Evolutionary conservation across 1,284 basidiomycete species (phyloP).

Genomic region (Neotropicomus parvogracilis): DNA sequence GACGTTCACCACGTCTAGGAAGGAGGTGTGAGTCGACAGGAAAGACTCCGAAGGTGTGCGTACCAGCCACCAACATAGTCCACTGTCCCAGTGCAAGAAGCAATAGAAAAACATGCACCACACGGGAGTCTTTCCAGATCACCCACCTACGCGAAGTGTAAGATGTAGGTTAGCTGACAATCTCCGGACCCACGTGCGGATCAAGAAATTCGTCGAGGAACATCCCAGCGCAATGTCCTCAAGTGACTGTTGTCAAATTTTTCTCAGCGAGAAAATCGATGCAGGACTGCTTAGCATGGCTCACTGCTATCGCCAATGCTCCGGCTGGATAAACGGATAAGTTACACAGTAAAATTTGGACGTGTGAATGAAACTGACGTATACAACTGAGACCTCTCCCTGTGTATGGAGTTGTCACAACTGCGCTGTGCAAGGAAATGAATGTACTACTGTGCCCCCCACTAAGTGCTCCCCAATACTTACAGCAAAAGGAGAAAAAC

Average conservation of each 20-base stretch:
- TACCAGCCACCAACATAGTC: conserved; percentile 13
- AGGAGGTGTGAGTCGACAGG: background rate
- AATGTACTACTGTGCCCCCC: background rate
- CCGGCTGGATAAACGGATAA: conserved; percentile 8
- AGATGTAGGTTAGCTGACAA: background rate
- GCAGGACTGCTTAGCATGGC: background rate
- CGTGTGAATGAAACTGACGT: conserved; percentile 12
- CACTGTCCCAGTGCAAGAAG: conserved; percentile 21
- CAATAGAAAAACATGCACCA: conserved; percentile 12
- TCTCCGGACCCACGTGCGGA: conserved; percentile 22
- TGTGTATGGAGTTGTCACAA: background rate
- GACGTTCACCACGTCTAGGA: conserved; percentile 1
- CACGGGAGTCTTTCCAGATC: conserved; percentile 20
- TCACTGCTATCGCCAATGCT: conserved; percentile 2
- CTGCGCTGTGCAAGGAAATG: conserved; percentile 3
- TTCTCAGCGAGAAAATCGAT: background rate
- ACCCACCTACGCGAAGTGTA: conserved; percentile 18
- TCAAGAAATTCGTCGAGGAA: conserved; percentile 23
- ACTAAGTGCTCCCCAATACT: background rate
- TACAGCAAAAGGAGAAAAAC: conserved; percentile 12
- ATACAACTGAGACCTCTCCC: background rate
- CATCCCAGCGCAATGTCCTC: conserved; percentile 14
- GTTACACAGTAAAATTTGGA: background rate
- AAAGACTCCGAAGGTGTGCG: background rate
- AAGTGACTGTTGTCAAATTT: background rate